Base-by-base conservation (phyloP, 805 yeast species). In the Scheffersomyces lignosus region DNA sequence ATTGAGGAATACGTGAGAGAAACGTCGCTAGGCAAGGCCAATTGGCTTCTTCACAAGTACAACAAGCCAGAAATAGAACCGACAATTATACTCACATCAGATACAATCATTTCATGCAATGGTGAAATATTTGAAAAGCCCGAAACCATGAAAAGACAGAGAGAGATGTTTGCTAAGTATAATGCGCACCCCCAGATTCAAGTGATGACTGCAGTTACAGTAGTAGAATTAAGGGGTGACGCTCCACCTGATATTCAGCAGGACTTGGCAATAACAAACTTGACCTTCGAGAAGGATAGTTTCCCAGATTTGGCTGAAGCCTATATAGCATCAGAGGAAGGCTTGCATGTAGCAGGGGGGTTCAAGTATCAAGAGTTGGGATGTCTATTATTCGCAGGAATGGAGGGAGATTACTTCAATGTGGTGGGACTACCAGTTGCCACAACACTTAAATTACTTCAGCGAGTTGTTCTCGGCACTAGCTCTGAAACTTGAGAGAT, bases 331-430 rank as follows among this genome's bases (percentile, higher is more conserved):
- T 64, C 81, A 2, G 82, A 74, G 15, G 97, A 91, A 56, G 98
- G 93, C 1, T 38, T 70, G 5, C 73, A 74, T 32, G 97, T 87
- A 1, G 96, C 98, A 2, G 99, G 97, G 4, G 99, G 99, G 1
- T 90, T 87, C 64, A 81, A 80, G 49, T 81, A 84, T 41, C 98
- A 91, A 60, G 86, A 82, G 0, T 55, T 58, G 7, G 93, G 95
- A 2, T 80, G 84, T 1, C 52, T 81, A 25, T 62, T 91, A 44
- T 77, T 93, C 45, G 60, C 69, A 15, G 60, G 63, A 12, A 73
- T 89, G 9, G 70, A 71, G 1, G 99, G 99, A 0, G 98, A 91
- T 56, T 87, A 77, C 53, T 80, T 73, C 60, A 91, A 88, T 55
- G 85, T 87, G 10, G 91, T 91, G 3, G 99, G 99, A 0, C 64